phyloP scores from a whole-genome alignment of 495 filamentous ascomycete genomes.

The Penicillium robsamsonii region DNA sequence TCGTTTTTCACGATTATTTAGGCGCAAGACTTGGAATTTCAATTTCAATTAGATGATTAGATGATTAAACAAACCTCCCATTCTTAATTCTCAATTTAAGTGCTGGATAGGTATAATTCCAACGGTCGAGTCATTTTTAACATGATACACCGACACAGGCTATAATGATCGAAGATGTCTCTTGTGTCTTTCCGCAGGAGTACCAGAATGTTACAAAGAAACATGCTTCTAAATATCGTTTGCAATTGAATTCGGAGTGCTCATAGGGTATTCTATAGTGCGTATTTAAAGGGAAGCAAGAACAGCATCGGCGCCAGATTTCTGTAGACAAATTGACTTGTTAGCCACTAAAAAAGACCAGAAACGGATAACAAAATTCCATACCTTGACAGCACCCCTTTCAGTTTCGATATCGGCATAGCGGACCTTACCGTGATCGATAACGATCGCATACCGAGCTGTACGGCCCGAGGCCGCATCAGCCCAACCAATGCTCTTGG shows the following conservation, averaged over 20 bases:
- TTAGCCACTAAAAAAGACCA: background rate
- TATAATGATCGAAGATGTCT: background rate
- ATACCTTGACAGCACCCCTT: conserved; percentile 51
- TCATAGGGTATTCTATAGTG: background rate
- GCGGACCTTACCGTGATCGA: conserved; percentile 82
- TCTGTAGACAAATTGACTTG: conserved; percentile 33
- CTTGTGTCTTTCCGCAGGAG: background rate
- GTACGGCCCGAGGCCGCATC: conserved; percentile 60
- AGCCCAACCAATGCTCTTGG: conserved; percentile 76
- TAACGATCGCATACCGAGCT: conserved; percentile 78
- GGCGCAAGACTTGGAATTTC: background rate
- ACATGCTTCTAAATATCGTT: background rate
- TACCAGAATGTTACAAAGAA: background rate
- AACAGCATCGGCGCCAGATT: conserved; percentile 72
- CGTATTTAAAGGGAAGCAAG: conserved; percentile 38
- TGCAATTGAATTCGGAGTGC: background rate
- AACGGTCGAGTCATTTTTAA: background rate
- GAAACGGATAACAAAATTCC: background rate
- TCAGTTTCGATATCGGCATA: conserved; percentile 81
- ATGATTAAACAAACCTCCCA: background rate
- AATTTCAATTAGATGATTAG: background rate
- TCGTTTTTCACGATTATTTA: background rate
- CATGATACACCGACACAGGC: background rate
- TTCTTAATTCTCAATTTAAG: background rate
- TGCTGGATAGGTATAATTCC: background rate